phyloP scores from a whole-genome alignment of 306 rosid species.

The Glycine latifolia region DNA sequence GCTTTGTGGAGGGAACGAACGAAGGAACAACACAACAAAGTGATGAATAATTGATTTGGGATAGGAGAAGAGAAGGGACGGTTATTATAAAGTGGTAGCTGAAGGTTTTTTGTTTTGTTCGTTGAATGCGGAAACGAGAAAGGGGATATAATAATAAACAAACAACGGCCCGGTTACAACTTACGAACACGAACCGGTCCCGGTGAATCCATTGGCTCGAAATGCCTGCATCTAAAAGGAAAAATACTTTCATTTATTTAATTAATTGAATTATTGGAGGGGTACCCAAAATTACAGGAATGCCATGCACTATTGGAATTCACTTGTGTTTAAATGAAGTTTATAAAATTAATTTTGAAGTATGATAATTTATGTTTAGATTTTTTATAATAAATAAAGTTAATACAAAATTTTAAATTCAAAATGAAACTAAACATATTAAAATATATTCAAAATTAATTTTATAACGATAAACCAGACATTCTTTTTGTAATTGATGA shows the following conservation, averaged over 20 bases:
- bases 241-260: too few species aligned
- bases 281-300: neutral
- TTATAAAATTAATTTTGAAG: too few species aligned
- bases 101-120: slow-evolving; percentile 31
- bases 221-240: slow-evolving; percentile 46
- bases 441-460: too few species aligned
- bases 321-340: too few species aligned
- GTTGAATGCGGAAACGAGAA: slow-evolving; percentile 41
- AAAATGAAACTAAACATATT: too few species aligned
- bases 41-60: too few species aligned
- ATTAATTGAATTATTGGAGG: neutral
- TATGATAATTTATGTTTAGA: too few species aligned
- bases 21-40: too few species aligned
- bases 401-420: too few species aligned
- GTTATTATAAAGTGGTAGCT: slow-evolving; percentile 62
- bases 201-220: slow-evolving; percentile 73
- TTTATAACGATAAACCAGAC: too few species aligned
- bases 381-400: too few species aligned
- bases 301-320: neutral
- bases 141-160: slow-evolving; percentile 2
- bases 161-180: slow-evolving; percentile 54
- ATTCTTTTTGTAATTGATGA: neutral
- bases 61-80: neutral
- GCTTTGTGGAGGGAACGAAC: too few species aligned
- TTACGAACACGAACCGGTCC: slow-evolving; percentile 51